Evolutionary conservation across 1,284 basidiomycete species (phyloP).

Genomic region (Ceratorhiza oryzae-sativae): DNA sequence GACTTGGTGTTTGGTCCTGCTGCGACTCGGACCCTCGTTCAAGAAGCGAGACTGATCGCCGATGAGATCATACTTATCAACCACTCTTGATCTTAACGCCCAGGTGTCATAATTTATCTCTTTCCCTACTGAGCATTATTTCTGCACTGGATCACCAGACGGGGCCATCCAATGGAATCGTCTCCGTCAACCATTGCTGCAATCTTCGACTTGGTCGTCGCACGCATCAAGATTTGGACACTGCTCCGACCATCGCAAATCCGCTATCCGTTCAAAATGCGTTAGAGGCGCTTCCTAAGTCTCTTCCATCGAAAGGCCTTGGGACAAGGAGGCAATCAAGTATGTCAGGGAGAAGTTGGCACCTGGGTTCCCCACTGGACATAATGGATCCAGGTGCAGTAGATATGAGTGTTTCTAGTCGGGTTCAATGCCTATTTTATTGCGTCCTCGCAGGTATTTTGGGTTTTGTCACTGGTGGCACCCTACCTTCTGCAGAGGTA

Average conservation of each 20-base stretch:
- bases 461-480: slow-evolving; percentile 58
- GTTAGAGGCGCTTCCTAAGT: slow-evolving; percentile 27
- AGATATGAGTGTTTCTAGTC: not conserved
- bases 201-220: slow-evolving; percentile 6
- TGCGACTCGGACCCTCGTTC: not conserved
- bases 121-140: too few species aligned
- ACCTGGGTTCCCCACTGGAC: slow-evolving; percentile 52
- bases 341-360: slow-evolving; percentile 49
- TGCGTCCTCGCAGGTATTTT: slow-evolving; percentile 51
- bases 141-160: too few species aligned
- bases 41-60: not conserved
- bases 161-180: slow-evolving; percentile 11
- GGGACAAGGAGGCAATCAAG: slow-evolving; percentile 47
- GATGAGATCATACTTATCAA: too few species aligned
- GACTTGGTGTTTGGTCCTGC: too few species aligned
- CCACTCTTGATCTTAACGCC: not conserved
- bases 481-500: slow-evolving; percentile 54
- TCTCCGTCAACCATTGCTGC: slow-evolving; percentile 19
- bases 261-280: slow-evolving; percentile 26
- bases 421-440: not conserved
- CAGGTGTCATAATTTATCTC: too few species aligned
- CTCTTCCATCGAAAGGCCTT: slow-evolving; percentile 48
- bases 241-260: slow-evolving; percentile 13
- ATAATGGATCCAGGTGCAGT: slow-evolving; percentile 49
- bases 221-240: not conserved